Evolutionary conservation across 1,284 basidiomycete genomes (phyloP), one percentile per base, ranked within the genome.

Genomic region (Ceraceosorus guamensis): DNA sequence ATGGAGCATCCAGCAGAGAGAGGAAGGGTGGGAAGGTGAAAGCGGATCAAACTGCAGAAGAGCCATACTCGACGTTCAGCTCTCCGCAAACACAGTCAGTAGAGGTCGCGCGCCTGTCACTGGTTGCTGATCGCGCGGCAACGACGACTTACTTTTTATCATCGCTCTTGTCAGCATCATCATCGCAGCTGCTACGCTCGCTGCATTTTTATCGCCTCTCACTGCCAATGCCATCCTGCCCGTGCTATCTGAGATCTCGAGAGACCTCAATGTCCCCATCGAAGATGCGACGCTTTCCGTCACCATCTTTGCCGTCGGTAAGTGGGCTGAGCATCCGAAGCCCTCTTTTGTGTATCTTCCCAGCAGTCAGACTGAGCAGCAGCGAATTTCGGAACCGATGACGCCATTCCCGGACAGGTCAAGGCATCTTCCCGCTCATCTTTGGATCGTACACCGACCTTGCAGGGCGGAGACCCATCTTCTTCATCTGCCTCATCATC

Each of bases 401-500:
- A 11, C 39, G 11, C 39, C 39, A 11, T 16, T 16, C 39, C 39
- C 39, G 39, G 52, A 53, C 48, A 44, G 52, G 18, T 5, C 52
- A 53, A 18, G 52, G 52, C 14, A 18, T 53, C 31, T 46, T 35
- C 10, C 52, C 52, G 7, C 32, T 53, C 14, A 35, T 53, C 46
- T 43, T 53, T 6, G 52, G 50, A 13, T 37, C 37, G 2, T 52
- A 41, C 39, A 41, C 50, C 6, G 50, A 52, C 39, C 31, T 41
- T 4, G 31, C 46, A 8, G 50, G 50, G 4, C 5, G 50, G 16
- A 16, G 50, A 13, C 39, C 37, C 8, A 52, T 52, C 39, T 52
- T 45, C 50, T 6, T 52, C 16, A 18, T 52, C 50, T 52, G 50
- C 50, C 43, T 52, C 37, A 11, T 52, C 50, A 18, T 52, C 50